Conservation (phyloP, 176 grass and related monocot genomes). For the Triticum monococcum region DNA sequence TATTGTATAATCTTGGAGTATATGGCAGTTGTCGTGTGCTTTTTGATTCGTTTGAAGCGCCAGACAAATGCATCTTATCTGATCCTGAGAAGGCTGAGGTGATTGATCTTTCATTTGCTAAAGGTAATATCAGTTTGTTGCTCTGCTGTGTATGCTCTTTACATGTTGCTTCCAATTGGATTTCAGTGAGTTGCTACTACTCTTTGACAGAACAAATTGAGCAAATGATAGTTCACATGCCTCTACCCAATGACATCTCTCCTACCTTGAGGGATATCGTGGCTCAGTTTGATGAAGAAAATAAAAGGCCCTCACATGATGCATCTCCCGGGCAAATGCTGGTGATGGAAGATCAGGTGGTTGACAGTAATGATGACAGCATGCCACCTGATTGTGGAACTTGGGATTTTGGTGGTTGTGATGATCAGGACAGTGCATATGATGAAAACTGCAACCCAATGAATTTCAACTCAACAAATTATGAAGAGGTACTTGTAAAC, state of each 20-base stretch:
- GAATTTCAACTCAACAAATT: constrained; percentile 46
- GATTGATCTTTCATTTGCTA: constrained; percentile 83
- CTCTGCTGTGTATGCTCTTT: background rate
- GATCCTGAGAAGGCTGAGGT: constrained; percentile 39
- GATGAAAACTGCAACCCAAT: constrained; percentile 45
- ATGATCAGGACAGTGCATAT: constrained; percentile 56
- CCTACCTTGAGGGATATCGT: constrained; percentile 81
- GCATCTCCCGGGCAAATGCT: constrained; percentile 47
- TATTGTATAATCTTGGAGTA: constrained; percentile 91
- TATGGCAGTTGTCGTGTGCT: constrained; percentile 76
- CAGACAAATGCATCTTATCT: constrained; percentile 61
- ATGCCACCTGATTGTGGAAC: constrained; percentile 46
- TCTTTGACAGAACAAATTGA: constrained; percentile 68
- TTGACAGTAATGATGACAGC: constrained; percentile 40
- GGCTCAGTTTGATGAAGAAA: constrained; percentile 89
- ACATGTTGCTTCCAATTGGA: constrained; percentile 19
- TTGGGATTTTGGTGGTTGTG: constrained; percentile 60
- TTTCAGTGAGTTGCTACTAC: constrained; percentile 22
- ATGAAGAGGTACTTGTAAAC: constrained; percentile 60
- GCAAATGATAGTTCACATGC: constrained; percentile 75
- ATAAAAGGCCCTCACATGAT: constrained; percentile 54
- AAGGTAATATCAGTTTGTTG: constrained; percentile 56
- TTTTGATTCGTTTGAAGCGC: constrained; percentile 95
- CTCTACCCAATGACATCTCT: constrained; percentile 69
- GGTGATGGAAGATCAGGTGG: constrained; percentile 40